Percentiles rank a stretch among this genome's conserved stretches.
Conservation (phyloP, 2,329 filamentous ascomycete genomes). For the Elsinoe necatrix region DNA sequence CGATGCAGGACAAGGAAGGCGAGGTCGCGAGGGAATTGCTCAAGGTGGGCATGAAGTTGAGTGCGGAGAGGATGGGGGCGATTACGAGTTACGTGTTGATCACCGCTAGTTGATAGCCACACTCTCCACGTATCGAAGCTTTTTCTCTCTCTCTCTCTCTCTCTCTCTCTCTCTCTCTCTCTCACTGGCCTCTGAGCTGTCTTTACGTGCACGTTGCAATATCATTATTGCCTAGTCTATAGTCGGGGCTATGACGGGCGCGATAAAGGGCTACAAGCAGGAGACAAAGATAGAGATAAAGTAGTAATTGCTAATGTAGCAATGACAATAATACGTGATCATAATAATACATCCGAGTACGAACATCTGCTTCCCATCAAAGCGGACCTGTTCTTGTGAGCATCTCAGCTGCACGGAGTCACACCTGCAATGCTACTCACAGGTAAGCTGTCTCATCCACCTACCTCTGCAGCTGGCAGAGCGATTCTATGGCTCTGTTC, state of each 20-base stretch:
- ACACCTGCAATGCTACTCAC: neutral
- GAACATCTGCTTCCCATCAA: neutral
- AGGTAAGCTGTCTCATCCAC: neutral
- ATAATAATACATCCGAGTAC: neutral
- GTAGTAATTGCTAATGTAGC: slow-evolving; percentile 24
- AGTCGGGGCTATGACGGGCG: slow-evolving; percentile 22
- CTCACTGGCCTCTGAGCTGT: neutral
- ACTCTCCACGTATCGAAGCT: neutral
- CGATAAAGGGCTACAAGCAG: slow-evolving; percentile 43
- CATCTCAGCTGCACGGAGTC: neutral
- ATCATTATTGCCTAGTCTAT: slow-evolving; percentile 18
- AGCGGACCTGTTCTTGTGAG: neutral
- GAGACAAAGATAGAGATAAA: slow-evolving; percentile 39
- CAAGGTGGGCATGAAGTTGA: slow-evolving; percentile 82
- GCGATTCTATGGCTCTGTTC: no score
- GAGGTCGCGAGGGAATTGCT: slow-evolving; percentile 78
- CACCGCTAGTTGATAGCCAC: slow-evolving; percentile 29
- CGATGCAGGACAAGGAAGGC: slow-evolving; percentile 61
- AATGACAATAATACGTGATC: slow-evolving; percentile 23
- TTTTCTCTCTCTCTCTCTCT: neutral
- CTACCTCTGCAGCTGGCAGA: neutral
- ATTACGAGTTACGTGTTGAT: slow-evolving; percentile 46
- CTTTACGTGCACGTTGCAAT: no score
- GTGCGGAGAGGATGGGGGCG: slow-evolving; percentile 80
- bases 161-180: neutral